phyloP scores from a whole-genome alignment of 2,329 filamentous ascomycete species.

The Stemphylium beticola region DNA sequence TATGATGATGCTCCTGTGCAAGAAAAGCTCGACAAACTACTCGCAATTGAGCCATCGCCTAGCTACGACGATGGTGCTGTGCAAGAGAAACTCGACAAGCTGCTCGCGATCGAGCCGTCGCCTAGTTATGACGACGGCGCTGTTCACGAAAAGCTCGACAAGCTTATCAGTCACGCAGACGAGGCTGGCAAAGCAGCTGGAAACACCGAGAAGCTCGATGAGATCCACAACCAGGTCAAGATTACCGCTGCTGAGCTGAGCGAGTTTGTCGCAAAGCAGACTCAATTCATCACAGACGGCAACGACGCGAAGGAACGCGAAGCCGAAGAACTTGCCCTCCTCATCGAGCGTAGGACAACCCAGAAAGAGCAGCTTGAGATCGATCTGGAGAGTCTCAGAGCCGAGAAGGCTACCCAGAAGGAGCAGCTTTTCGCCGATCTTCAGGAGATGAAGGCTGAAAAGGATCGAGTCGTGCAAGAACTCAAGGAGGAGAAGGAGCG shows the following conservation, averaged over 20 bases:
- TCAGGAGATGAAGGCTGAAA: slow-evolving; percentile 53
- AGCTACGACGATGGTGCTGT: slow-evolving; percentile 56
- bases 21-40: slow-evolving; percentile 61
- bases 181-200: slow-evolving; percentile 72
- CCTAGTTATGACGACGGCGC: slow-evolving; percentile 52
- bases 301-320: slow-evolving; percentile 80
- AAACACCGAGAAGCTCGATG: slow-evolving; percentile 82
- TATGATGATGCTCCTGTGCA: slow-evolving; percentile 65
- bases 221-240: slow-evolving; percentile 87
- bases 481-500: slow-evolving; percentile 52
- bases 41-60: slow-evolving; percentile 52
- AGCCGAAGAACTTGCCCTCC: slow-evolving; percentile 77
- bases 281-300: slow-evolving; percentile 74
- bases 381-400: slow-evolving; percentile 53
- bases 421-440: slow-evolving; percentile 61
- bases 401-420: slow-evolving; percentile 66
- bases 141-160: slow-evolving; percentile 63
- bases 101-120: slow-evolving; percentile 56
- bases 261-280: slow-evolving; percentile 79
- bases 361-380: slow-evolving; percentile 67
- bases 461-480: slow-evolving; percentile 48
- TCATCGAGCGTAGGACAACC: slow-evolving; percentile 76
- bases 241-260: slow-evolving; percentile 83
- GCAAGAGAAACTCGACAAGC: slow-evolving; percentile 61
- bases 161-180: slow-evolving; percentile 63